Evolutionary conservation across 2,329 filamentous ascomycete genomes (phyloP).

Genomic region (Ampelomyces quisqualis): DNA sequence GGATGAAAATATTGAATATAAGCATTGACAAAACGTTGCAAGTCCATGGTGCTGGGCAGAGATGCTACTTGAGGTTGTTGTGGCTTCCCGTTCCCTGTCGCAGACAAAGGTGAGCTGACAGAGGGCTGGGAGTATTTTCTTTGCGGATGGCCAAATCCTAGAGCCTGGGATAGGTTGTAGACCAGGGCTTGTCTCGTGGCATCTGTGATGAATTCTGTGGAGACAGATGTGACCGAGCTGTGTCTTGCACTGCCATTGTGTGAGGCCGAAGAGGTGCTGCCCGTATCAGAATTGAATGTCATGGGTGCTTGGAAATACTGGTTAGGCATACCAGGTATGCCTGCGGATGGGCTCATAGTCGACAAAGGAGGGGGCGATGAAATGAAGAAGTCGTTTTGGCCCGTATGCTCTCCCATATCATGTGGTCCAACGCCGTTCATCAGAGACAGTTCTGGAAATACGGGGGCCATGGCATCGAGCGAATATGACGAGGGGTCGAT

Average conservation of each 20-base stretch:
- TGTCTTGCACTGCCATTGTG: slow-evolving; percentile 66
- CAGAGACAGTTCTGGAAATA: slow-evolving; percentile 75
- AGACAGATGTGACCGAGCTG: slow-evolving; percentile 61
- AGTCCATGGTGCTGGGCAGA: slow-evolving; percentile 78
- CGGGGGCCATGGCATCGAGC: slow-evolving; percentile 70
- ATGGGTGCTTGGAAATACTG: slow-evolving; percentile 66
- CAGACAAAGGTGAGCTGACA: slow-evolving; percentile 55
- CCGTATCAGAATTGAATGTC: slow-evolving; percentile 68
- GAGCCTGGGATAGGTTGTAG: slow-evolving; percentile 61
- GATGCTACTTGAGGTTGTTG: slow-evolving; percentile 52
- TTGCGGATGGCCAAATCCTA: slow-evolving; percentile 54
- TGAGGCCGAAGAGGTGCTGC: slow-evolving; percentile 64
- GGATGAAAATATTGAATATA: slow-evolving; percentile 94
- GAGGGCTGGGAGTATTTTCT: slow-evolving; percentile 62
- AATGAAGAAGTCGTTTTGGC: slow-evolving; percentile 71
- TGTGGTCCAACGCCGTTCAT: slow-evolving; percentile 71
- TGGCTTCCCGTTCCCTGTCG: slow-evolving; percentile 28
- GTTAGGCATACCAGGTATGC: slow-evolving; percentile 64
- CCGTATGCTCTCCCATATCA: slow-evolving; percentile 68
- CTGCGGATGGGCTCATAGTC: slow-evolving; percentile 67
- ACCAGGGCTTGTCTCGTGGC: slow-evolving; percentile 64
- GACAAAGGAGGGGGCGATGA: slow-evolving; percentile 75
- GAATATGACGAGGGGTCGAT: slow-evolving; percentile 67
- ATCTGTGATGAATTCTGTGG: slow-evolving; percentile 66
- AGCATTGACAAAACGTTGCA: slow-evolving; percentile 85